These are phyloP conservation scores for Ceratobasidium sp. DNA, from an alignment of 1,284 basidiomycete species.

Conservation along the genomic window DNA sequence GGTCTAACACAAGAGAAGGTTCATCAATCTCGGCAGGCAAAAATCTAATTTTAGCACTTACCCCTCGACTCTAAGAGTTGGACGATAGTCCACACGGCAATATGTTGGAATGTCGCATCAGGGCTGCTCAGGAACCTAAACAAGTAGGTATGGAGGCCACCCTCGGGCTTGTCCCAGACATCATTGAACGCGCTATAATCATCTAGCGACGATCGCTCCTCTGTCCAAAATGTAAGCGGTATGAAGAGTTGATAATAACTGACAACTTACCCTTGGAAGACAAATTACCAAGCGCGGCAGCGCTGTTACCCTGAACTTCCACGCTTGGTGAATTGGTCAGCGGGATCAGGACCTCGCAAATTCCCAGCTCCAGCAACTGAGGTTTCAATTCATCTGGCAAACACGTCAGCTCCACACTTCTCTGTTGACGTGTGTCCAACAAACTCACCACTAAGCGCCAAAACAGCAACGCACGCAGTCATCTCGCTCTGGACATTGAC, in stretches of 20 bases:
- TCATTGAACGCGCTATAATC: conserved; percentile 98
- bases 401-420: conserved; percentile 29
- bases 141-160: conserved; percentile 95
- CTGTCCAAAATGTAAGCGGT: conserved; percentile 58
- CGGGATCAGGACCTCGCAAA: conserved; percentile 97
- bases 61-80: conserved; percentile 95
- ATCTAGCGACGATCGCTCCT: conserved; percentile 83
- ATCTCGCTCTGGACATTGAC: conserved; percentile 99
- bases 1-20: conserved; percentile 69
- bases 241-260: neutral
- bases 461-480: conserved; percentile 97
- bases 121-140: conserved; percentile 93
- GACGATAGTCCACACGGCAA: conserved; percentile 99
- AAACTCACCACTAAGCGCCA: conserved; percentile 87
- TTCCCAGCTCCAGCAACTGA: conserved; percentile 96
- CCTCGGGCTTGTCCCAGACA: conserved; percentile 98
- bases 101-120: conserved; percentile 99
- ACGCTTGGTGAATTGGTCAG: conserved; percentile 96
- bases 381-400: conserved; percentile 90
- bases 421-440: conserved; percentile 7
- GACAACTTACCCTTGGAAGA: conserved; percentile 85
- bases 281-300: conserved; percentile 96
- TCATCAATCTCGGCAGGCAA: conserved; percentile 45
- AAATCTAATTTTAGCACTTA: conserved; percentile 55
- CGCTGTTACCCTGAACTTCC: conserved; percentile 98